A percentile compares a stretch with the other conserved stretches of the same genome.
phyloP scores from a whole-genome alignment of 208 protist genomes.

The Herpetomonas tarakana region DNA sequence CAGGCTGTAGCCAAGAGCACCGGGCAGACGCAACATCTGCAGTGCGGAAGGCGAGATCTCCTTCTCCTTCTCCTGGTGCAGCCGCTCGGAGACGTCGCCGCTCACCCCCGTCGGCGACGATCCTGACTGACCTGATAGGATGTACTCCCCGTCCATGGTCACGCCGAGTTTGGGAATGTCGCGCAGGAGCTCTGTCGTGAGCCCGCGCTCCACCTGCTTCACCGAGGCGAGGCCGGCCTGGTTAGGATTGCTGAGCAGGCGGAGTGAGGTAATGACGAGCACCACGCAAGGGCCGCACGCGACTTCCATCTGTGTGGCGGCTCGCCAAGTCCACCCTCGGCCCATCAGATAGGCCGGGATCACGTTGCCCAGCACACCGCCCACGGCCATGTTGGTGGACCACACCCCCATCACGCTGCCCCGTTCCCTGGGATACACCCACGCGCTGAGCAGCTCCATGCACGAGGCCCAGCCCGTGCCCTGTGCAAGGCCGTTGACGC shows the following conservation, averaged over 20 bases:
- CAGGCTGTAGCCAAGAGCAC: constrained; percentile 12
- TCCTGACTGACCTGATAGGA: too few relatives aligned
- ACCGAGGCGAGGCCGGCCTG: constrained; percentile 15
- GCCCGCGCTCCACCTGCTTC: constrained; percentile 7
- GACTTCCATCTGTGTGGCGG: constrained; percentile 10
- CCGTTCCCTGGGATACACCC: constrained; percentile 30
- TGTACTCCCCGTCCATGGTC: constrained; percentile 12
- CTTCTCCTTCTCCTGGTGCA: background rate
- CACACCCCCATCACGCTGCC: constrained; percentile 35
- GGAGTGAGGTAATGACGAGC: background rate
- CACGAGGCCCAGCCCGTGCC: constrained; percentile 32
- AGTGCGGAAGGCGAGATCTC: background rate
- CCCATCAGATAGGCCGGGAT: constrained; percentile 21
- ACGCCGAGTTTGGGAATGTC: background rate
- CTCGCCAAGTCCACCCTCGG: constrained; percentile 17
- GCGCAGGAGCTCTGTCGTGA: background rate
- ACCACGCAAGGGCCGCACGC: constrained; percentile 9
- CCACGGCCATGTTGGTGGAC: constrained; percentile 32
- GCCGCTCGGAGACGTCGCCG: background rate
- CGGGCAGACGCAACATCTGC: constrained; percentile 15
- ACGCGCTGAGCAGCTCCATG: constrained; percentile 27
- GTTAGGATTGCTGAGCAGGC: constrained; percentile 25
- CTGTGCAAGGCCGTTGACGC: constrained; percentile 28
- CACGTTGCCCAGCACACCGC: constrained; percentile 32
- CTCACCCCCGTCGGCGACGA: background rate